Percentiles rank a stretch among this genome's conserved stretches.
phyloP scores from a whole-genome alignment of 306 rosid genomes.

The Vigna unguiculata region DNA sequence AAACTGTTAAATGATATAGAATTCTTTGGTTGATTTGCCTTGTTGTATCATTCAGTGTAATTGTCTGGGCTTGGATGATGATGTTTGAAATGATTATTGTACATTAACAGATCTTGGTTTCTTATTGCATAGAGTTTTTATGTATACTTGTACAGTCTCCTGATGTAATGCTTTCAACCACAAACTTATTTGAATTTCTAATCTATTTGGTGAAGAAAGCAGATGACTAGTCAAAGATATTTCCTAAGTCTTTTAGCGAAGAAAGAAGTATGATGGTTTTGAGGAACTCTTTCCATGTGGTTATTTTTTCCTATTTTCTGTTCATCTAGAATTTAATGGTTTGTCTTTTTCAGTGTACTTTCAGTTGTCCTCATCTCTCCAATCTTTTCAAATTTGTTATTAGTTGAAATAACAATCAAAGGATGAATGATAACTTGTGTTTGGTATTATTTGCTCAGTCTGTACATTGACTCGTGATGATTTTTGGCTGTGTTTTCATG shows the following conservation, averaged over 20 bases:
- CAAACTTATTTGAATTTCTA: neutral
- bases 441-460: neutral
- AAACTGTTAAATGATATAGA: neutral
- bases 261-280: neutral
- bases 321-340: neutral
- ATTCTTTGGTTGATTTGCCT: neutral
- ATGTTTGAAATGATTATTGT: neutral
- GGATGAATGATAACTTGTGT: slow-evolving; percentile 5
- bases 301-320: too few relatives aligned
- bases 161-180: neutral
- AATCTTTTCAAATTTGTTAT: neutral
- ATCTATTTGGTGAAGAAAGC: neutral
- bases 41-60: neutral
- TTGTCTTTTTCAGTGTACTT: neutral
- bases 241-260: neutral
- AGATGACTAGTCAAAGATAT: neutral
- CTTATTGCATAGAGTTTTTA: neutral
- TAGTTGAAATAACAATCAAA: slow-evolving; percentile 7
- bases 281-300: too few relatives aligned
- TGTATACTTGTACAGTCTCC: neutral
- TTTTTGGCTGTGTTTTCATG: slow-evolving; percentile 4
- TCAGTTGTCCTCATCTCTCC: neutral
- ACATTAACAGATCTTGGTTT: neutral
- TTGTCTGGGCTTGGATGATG: neutral
- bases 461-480: neutral